Evolutionary conservation across 2,329 filamentous ascomycete species (phyloP).

Genomic region (Aspergillus pseudotamarii): DNA sequence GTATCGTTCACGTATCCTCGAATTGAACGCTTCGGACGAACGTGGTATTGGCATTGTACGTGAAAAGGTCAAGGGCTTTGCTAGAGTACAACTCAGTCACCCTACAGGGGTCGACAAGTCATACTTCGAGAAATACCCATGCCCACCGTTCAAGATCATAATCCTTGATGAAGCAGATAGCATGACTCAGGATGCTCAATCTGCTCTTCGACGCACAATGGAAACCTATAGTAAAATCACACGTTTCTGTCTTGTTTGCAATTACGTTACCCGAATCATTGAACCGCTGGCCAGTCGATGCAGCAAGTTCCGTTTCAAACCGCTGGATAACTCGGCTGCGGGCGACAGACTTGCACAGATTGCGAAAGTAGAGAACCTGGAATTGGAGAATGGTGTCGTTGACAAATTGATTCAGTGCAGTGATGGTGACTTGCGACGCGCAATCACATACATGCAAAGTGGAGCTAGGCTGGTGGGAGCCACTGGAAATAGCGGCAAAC

Average conservation of each 20-base stretch:
- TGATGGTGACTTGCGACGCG: conserved; percentile 92
- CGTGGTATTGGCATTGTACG: conserved; percentile 96
- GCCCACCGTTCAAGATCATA: conserved; percentile 98
- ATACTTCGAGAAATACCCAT: conserved; percentile 74
- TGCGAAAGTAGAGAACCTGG: conserved; percentile 75
- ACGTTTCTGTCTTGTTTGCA: conserved; percentile 95
- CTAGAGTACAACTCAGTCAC: conserved; percentile 88
- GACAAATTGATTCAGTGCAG: conserved; percentile 84
- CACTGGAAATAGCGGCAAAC: conserved; percentile 42
- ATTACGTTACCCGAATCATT: conserved; percentile 98
- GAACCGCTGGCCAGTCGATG: conserved; percentile 92
- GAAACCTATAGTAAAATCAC: conserved; percentile 97
- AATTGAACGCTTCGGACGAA: conserved; percentile 98
- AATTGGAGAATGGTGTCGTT: conserved; percentile 74
- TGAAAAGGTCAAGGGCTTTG: conserved; percentile 98
- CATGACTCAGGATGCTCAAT: conserved; percentile 98
- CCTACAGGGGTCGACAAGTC: conserved; percentile 68
- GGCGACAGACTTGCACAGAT: conserved; percentile 79
- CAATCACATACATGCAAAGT: conserved; percentile 94
- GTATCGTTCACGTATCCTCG: conserved; percentile 90
- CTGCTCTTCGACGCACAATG: conserved; percentile 91
- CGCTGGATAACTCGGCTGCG: conserved; percentile 83
- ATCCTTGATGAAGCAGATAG: conserved; percentile 97
- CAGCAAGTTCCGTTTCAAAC: conserved; percentile 98
- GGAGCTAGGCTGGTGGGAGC: conserved; percentile 86